Evolutionary conservation across 2,329 filamentous ascomycete genomes (phyloP).

Genomic region (Cryphonectria japonica): DNA sequence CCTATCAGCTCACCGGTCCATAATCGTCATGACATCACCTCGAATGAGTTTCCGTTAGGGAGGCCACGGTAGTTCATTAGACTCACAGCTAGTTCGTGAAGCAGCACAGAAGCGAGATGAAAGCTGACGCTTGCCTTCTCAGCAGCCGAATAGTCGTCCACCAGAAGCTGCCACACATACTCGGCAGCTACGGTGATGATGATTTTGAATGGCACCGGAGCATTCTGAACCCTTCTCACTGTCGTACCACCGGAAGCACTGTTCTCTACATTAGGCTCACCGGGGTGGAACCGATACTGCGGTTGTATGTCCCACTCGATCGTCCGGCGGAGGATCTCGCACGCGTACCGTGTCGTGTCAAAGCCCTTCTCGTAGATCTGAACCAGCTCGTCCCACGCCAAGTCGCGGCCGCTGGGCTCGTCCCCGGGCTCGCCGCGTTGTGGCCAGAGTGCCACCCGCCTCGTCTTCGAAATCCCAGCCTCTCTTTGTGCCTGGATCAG

Average conservation of each 20-base stretch:
- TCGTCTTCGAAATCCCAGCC: background rate
- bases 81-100: slow-evolving; percentile 27
- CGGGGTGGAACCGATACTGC: background rate
- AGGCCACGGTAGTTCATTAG: background rate
- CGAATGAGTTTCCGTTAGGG: background rate
- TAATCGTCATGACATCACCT: background rate
- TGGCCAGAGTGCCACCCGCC: slow-evolving; percentile 2
- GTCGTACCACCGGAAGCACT: background rate
- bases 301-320: slow-evolving; percentile 17
- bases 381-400: slow-evolving; percentile 7
- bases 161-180: slow-evolving; percentile 24
- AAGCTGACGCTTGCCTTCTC: slow-evolving; percentile 26
- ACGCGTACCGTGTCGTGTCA: slow-evolving; percentile 17
- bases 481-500: background rate
- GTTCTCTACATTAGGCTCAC: background rate
- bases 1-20: background rate
- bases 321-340: slow-evolving; percentile 19
- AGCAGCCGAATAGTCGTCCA: slow-evolving; percentile 21
- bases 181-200: slow-evolving; percentile 14
- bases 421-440: background rate
- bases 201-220: slow-evolving; percentile 13
- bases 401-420: background rate
- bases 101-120: slow-evolving; percentile 17
- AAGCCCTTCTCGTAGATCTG: slow-evolving; percentile 5
- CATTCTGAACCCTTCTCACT: background rate